Base-by-base conservation (phyloP, 768 basidiomycete species). In the Macrolepiota fuliginosa region DNA sequence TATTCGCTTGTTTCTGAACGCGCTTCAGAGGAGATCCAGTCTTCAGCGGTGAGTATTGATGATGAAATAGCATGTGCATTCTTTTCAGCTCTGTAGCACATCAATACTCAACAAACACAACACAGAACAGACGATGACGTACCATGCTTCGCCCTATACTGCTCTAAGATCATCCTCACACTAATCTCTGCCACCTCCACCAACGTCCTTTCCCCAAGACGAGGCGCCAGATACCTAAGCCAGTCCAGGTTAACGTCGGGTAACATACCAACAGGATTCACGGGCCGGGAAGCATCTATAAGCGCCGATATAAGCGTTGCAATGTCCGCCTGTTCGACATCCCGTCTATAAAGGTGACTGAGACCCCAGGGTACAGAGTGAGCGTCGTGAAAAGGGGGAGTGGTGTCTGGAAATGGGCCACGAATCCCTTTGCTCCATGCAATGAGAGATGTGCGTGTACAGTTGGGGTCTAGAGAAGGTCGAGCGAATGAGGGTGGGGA, bases 271-370 rank as follows among this genome's bases (percentile, higher is more conserved):
- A 92, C 91, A 0, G 88, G 89, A 68, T 94, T 94, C 2, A 85
- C 89, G 1, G 92, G 92, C 83, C 90, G 89, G 49, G 86, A 69
- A 12, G 85, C 78, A 19, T 91, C 92, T 17, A 92, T 67, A 7
- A 94, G 78, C 3, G 87, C 73, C 1, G 90, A 81, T 89, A 94
- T 92, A 51, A 95, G 77, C 3, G 88, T 79, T 9, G 93, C 81
- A 15, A 95, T 77, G 67, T 94, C 92, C 0, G 91, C 93, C 67
- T 95, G 93, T 60, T 90, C 90, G 3, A 95, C 81, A 64, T 95
- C 93, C 37, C 84, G 81, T 17, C 91, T 81, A 37, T 83, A 75
- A 0, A 92, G 69, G 53, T 86, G 80, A 1, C 71, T 67, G 2
- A 93, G 72, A 2, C 74, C 71, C 90, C 90, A 94, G 1, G 82